Conservation (phyloP, 345 rosid genomes). For the Camelina hispida region DNA sequence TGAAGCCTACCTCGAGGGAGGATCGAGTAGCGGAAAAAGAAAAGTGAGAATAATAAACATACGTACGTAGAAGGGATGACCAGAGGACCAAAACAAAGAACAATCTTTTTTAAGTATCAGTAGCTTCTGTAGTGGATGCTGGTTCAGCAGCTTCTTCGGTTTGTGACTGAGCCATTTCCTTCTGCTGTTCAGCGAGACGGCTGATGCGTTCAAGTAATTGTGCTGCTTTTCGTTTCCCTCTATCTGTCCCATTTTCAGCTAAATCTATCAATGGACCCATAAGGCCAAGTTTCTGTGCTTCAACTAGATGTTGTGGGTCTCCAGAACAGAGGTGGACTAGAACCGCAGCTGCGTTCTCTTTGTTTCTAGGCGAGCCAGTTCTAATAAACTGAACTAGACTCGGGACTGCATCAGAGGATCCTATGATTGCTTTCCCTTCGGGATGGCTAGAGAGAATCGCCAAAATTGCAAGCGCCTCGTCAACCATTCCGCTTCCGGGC, state of each 20-base stretch:
- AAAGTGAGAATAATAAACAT: slow-evolving; percentile 32
- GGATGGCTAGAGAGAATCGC: slow-evolving; percentile 82
- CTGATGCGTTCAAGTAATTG: slow-evolving; percentile 83
- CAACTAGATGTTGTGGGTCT: slow-evolving; percentile 68
- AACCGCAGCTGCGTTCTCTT: slow-evolving; percentile 85
- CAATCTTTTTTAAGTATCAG: slow-evolving; percentile 48
- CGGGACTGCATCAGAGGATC: slow-evolving; percentile 72
- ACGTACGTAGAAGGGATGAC: slow-evolving; percentile 17
- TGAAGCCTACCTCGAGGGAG: slow-evolving; percentile 31
- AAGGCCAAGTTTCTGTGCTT: slow-evolving; percentile 82
- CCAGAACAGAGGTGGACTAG: slow-evolving; percentile 85
- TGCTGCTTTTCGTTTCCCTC: slow-evolving; percentile 94
- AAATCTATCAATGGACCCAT: slow-evolving; percentile 79
- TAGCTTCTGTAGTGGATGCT: slow-evolving; percentile 48
- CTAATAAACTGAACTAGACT: slow-evolving; percentile 71
- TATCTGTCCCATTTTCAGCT: slow-evolving; percentile 86
- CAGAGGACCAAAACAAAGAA: slow-evolving; percentile 8
- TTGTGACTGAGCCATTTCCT: slow-evolving; percentile 56
- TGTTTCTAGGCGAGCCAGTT: slow-evolving; percentile 75
- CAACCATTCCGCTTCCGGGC: slow-evolving; percentile 80
- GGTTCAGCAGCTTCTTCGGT: slow-evolving; percentile 44
- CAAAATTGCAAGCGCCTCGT: slow-evolving; percentile 78
- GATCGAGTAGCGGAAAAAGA: slow-evolving; percentile 15
- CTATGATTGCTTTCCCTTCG: slow-evolving; percentile 74
- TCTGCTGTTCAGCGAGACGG: slow-evolving; percentile 73